Percentiles rank a stretch among this genome's conserved stretches.
Conservation (phyloP, 371 early-diverging fungal genomes). For the Haplosporangium sp. region DNA sequence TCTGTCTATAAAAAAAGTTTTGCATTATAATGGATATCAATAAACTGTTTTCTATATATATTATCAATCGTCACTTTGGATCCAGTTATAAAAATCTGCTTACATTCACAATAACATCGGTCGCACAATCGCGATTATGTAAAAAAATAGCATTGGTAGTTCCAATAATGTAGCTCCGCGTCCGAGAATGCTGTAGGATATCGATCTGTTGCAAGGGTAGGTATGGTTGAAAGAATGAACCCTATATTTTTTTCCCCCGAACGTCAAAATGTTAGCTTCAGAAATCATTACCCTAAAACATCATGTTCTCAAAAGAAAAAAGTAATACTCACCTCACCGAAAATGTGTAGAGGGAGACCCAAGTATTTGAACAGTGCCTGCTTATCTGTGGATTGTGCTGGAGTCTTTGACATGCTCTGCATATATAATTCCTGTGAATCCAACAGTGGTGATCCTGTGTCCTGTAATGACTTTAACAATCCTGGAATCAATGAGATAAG, state of each 20-base stretch:
- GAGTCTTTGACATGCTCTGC: conserved; percentile 55
- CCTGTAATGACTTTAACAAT: conserved; percentile 47
- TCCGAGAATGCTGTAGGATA: conserved; percentile 73
- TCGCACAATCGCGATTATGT: conserved; percentile 76
- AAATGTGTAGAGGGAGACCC: conserved; percentile 79
- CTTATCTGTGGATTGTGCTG: conserved; percentile 57
- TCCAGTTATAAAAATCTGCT: conserved; percentile 13
- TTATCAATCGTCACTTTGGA: not conserved
- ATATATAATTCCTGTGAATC: conserved; percentile 51
- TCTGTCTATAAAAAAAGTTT: conserved; percentile 64
- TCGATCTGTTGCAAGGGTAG: conserved; percentile 89
- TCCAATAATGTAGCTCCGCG: conserved; percentile 79
- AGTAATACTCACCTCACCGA: conserved; percentile 68
- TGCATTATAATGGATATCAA: too few species aligned
- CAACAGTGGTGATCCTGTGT: conserved; percentile 51
- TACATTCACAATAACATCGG: conserved; percentile 84
- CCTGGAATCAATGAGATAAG: conserved; percentile 79
- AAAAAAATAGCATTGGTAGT: conserved; percentile 86
- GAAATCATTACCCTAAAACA: too few species aligned
- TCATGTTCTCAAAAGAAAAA: too few species aligned
- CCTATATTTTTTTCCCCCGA: conserved; percentile 57
- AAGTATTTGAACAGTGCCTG: conserved; percentile 65
- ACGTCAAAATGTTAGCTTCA: not conserved
- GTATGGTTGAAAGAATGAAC: conserved; percentile 87
- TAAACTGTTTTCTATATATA: too few species aligned